Base-by-base conservation (phyloP, 1,284 basidiomycete genomes). In the Cutaneotrichosporon cutaneum region DNA sequence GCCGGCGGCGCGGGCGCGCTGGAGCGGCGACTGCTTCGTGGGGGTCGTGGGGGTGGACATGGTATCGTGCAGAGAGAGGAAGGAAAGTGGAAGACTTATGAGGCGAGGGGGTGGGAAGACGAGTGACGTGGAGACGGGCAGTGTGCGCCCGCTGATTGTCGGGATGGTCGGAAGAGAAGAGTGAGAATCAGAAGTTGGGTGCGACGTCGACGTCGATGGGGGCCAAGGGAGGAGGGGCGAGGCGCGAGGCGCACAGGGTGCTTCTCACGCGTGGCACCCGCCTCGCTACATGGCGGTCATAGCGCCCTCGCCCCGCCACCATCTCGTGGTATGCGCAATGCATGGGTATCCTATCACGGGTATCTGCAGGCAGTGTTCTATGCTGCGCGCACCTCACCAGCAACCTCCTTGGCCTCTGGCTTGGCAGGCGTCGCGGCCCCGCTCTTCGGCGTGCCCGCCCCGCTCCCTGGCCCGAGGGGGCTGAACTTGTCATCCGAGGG, bases 1-100 rank as follows among this genome's bases (percentile, higher is more conserved):
- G 1, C 7, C 27, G 26, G 18, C 48, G 26, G 39, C 48, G 59
- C 24, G 53, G 42, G 51, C 59, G 54, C 30, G 48, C 48, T 10
- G 36, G n/a, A 47, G 11, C 16, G 55, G 32, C 56, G 21, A 24
- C 26, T 18, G 42, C 10, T 47, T 35, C 18, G 26, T 13, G 44
- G 54, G 21, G 2, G 18, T 4, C 0, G 18, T 14, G 27, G 44
- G 24, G 55, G 47, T 33, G 18, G 39, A 18, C 16, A 18, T 42
- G 3, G n/a, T n/a, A n/a, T n/a, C n/a, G n/a, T n/a, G n/a, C n/a
- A n/a, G n/a, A n/a, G 39, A n/a, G 16, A 42, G 39, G 39, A 42
- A n/a, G 18, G 39, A 42, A 9, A 4, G 18, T n/a, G 18, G 39
- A n/a, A 42, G 18, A 18, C 8, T 30, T n/a, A n/a, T n/a, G n/a